phyloP scores from a whole-genome alignment of 495 filamentous ascomycete genomes.

The Annulohypoxylon maeteangense region DNA sequence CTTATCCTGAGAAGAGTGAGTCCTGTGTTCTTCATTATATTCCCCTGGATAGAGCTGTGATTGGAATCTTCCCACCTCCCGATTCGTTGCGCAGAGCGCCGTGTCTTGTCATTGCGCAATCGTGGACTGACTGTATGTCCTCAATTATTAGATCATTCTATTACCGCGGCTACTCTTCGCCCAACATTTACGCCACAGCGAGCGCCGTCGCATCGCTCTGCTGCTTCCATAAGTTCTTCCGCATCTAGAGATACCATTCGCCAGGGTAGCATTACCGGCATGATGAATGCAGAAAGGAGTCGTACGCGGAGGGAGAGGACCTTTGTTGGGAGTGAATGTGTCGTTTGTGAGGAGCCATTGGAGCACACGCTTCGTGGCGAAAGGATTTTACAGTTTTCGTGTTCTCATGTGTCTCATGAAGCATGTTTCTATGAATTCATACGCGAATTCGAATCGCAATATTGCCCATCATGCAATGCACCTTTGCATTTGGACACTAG shows the following conservation, averaged over 20 bases:
- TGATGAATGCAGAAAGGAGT: constrained; percentile 81
- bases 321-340: constrained; percentile 93
- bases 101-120: constrained; percentile 31
- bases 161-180: constrained; percentile 49
- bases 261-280: constrained; percentile 53
- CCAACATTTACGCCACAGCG: constrained; percentile 39
- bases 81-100: constrained; percentile 5
- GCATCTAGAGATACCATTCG: constrained; percentile 53
- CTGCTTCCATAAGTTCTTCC: constrained; percentile 53
- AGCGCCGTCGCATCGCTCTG: constrained; percentile 57
- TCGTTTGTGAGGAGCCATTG: constrained; percentile 95
- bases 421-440: constrained; percentile 99
- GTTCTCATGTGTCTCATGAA: constrained; percentile 94
- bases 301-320: constrained; percentile 90
- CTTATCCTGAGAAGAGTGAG: constrained; percentile 60
- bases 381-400: constrained; percentile 95
- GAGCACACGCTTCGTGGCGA: constrained; percentile 97
- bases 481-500: constrained; percentile 94
- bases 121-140: constrained; percentile 37
- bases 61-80: constrained; percentile 26
- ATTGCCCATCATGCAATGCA: constrained; percentile 93
- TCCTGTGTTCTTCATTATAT: constrained; percentile 8
- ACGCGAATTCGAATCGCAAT: constrained; percentile 92
- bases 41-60: constrained; percentile 1
- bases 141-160: constrained; percentile 51